phyloP scores from a whole-genome alignment of 345 rosid species.

The Geranium rotundifolium region DNA sequence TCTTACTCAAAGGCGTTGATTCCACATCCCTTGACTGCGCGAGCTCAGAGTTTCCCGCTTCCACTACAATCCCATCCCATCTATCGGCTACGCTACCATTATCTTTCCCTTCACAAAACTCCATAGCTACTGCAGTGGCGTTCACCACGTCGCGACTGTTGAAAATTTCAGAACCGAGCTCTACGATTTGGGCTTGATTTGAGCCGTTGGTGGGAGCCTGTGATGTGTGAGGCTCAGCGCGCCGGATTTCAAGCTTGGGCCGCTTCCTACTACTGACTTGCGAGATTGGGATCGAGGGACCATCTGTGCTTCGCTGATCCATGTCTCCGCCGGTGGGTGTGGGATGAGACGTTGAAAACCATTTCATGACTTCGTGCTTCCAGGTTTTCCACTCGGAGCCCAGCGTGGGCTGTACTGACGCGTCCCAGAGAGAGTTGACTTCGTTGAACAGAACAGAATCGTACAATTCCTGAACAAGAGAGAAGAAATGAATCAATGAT shows the following conservation, averaged over 20 bases:
- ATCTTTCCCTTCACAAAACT: slow-evolving; percentile 17
- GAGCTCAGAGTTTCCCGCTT: slow-evolving; percentile 35
- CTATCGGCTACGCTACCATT: slow-evolving; percentile 34
- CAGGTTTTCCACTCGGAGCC: slow-evolving; percentile 96
- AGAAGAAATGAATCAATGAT: slow-evolving; percentile 1
- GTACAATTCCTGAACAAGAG: slow-evolving; percentile 56
- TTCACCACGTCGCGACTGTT: slow-evolving; percentile 28
- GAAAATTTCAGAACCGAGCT: slow-evolving; percentile 51
- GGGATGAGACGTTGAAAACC: slow-evolving; percentile 57
- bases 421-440: slow-evolving; percentile 64
- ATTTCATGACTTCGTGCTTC: slow-evolving; percentile 85
- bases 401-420: slow-evolving; percentile 49
- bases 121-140: slow-evolving; percentile 23
- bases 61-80: slow-evolving; percentile 72
- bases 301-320: slow-evolving; percentile 30
- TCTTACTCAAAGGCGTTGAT: slow-evolving; percentile 36
- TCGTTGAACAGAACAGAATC: slow-evolving; percentile 66
- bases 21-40: slow-evolving; percentile 17
- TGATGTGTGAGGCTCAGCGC: slow-evolving; percentile 62
- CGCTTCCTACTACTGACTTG: slow-evolving; percentile 61
- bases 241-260: slow-evolving; percentile 88
- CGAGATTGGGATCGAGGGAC: slow-evolving; percentile 28
- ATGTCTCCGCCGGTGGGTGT: slow-evolving; percentile 27
- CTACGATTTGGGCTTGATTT: slow-evolving; percentile 29
- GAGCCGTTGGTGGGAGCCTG: slow-evolving; percentile 38